Conservation (phyloP, 371 early-diverging fungal species). For the Mucor indicus region DNA sequence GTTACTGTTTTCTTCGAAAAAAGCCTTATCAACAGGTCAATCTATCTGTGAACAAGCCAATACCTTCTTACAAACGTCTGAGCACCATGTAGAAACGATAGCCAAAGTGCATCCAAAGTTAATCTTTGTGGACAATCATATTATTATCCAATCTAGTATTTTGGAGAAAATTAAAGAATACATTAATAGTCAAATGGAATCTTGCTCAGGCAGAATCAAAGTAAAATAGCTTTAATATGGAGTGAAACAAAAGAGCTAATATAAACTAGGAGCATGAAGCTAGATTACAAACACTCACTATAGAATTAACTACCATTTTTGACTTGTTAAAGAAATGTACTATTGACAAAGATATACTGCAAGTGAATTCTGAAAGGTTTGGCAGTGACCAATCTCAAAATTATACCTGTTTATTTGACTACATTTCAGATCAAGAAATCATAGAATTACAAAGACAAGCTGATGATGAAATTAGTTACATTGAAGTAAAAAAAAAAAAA, state of each 20-base stretch:
- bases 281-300: conserved; percentile 28
- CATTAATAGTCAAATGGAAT: conserved; percentile 20
- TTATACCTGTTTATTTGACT: conserved; percentile 32
- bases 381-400: conserved; percentile 11
- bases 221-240: conserved; percentile 5
- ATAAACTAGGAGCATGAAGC: conserved; percentile 32
- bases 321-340: conserved; percentile 25
- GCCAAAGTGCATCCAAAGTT: conserved; percentile 43
- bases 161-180: conserved; percentile 39
- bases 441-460: conserved; percentile 43
- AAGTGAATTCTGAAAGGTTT: background rate
- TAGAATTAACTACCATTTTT: conserved; percentile 40
- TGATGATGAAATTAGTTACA: conserved; percentile 45
- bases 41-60: conserved; percentile 43
- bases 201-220: conserved; percentile 23
- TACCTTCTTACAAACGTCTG: conserved; percentile 28
- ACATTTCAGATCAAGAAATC: conserved; percentile 48
- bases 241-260: background rate
- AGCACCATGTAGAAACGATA: conserved; percentile 30
- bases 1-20: conserved; percentile 38
- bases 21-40: conserved; percentile 39
- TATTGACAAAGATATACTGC: conserved; percentile 38
- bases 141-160: conserved; percentile 28
- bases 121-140: conserved; percentile 40
- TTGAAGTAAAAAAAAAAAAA: conserved; percentile 27